These are phyloP conservation scores for Zopfia rhizophila DNA, from an alignment of 2,329 filamentous ascomycete species.

Conservation along the genomic window DNA sequence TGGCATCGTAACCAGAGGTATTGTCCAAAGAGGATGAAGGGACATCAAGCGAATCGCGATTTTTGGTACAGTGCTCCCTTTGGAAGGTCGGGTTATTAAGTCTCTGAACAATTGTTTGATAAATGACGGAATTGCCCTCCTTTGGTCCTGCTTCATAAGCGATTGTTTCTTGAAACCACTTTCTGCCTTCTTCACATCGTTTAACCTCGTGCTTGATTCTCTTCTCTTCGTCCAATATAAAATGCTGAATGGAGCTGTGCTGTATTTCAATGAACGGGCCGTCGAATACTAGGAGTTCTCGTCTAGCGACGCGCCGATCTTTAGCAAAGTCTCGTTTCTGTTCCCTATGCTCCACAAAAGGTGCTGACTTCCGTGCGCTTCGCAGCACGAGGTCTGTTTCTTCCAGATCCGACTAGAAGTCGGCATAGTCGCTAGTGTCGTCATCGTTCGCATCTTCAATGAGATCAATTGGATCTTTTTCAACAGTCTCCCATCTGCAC, in stretches of 20 bases:
- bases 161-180: neutral
- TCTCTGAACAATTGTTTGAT: conserved; percentile 4
- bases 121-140: conserved; percentile 1
- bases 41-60: no score
- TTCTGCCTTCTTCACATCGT: neutral
- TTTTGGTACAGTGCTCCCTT: conserved; percentile 1
- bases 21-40: no score
- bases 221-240: conserved; percentile 8
- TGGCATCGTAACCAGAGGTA: no score
- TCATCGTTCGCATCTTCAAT: conserved; percentile 2
- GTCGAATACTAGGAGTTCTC: conserved; percentile 8
- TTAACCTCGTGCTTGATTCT: neutral
- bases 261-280: conserved; percentile 1
- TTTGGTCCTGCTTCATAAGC: neutral
- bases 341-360: neutral
- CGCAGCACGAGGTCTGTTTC: neutral
- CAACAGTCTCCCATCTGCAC: conserved; percentile 5
- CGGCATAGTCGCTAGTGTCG: conserved; percentile 6
- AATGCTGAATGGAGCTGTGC: conserved; percentile 7
- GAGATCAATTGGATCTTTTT: neutral
- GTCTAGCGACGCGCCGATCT: conserved; percentile 3
- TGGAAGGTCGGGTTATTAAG: conserved; percentile 7
- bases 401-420: conserved; percentile 1
- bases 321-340: conserved; percentile 5
- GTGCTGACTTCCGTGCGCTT: neutral